Base-by-base conservation (phyloP, 2,329 filamentous ascomycete genomes). In the Fusarium hainanense region DNA sequence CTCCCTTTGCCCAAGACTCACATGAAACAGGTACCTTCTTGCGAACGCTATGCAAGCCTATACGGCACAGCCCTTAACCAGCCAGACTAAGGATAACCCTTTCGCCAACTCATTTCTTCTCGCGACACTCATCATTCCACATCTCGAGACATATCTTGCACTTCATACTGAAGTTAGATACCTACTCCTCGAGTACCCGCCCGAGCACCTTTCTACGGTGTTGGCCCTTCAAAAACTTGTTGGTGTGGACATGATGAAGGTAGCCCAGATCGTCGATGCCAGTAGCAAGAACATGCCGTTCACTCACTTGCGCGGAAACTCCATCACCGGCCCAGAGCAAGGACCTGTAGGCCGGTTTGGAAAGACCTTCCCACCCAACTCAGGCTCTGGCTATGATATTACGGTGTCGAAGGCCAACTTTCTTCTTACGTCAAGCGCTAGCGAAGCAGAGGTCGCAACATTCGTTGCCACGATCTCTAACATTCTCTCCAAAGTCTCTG, bases 1-100 rank as follows among this genome's bases (percentile, higher is more conserved):
- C 37, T 25, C 7, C 6, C 9, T 18, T n/a, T 30, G 8, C 25
- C 18, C 20, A 43, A 58, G 47, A 58, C 70, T 66, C 66, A 69
- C 47, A 13, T 18, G 44, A 2, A 6, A 16, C 42, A 89, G 88
- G 66, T 90, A 88, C 69, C 81, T 91, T 51, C 85, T 90, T 56
- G 84, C 84, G 69, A 89, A 84, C 67, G 86, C 86, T 7, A 88
- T 90, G 84, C 88, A 90, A 74, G 80, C 83, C 1, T 87, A 85
- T 66, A 86, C 84, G 7, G 80, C 84, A 2, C 86, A 87, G 60
- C 82, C 83, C 3, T 76, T 86, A 10, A 74, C 82, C 6, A 83
- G 83, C 57, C 85, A 87, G 63, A 82, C 82, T 6, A 81, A 83
- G 32, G 83, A 85, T 58, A 87, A 87, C 68, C 87, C 86, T 1